phyloP scores from a whole-genome alignment of 352 stramenopile species.

The Globisporangium radiosum region DNA sequence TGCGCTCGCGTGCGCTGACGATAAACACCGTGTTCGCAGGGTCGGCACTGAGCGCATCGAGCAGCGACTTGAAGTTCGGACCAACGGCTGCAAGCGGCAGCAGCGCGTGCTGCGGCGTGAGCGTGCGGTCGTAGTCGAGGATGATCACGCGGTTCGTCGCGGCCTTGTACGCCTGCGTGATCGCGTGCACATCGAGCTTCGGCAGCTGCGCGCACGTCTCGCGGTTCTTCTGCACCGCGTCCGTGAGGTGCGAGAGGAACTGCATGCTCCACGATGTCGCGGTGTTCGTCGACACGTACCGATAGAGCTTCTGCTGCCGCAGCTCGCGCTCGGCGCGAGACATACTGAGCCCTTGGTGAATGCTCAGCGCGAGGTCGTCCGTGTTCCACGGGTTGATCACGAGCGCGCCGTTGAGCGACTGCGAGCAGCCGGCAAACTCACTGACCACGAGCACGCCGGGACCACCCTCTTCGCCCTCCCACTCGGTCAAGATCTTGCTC shows the following conservation, averaged over 20 bases:
- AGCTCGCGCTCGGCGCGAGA: constrained; percentile 78
- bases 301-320: constrained; percentile 86
- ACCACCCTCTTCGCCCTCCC: constrained; percentile 72
- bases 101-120: constrained; percentile 70
- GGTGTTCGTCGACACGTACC: constrained; percentile 85
- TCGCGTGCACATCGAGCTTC: constrained; percentile 47
- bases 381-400: constrained; percentile 87
- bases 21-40: constrained; percentile 76
- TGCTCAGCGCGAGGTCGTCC: constrained; percentile 72
- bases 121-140: constrained; percentile 84
- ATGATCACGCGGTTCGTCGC: constrained; percentile 83
- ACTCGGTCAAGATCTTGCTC: constrained; percentile 59
- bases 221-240: constrained; percentile 56
- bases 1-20: constrained; percentile 65
- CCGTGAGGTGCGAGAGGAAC: constrained; percentile 67
- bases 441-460: constrained; percentile 84
- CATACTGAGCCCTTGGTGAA: constrained; percentile 83
- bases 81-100: constrained; percentile 73
- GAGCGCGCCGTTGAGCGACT: constrained; percentile 82
- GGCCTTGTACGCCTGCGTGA: constrained; percentile 59
- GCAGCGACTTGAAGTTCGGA: constrained; percentile 66
- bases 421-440: constrained; percentile 85
- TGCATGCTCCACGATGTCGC: constrained; percentile 76
- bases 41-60: constrained; percentile 64
- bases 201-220: constrained; percentile 41